phyloP scores from a whole-genome alignment of 331 rosid species.

The Acacia pycnantha region DNA sequence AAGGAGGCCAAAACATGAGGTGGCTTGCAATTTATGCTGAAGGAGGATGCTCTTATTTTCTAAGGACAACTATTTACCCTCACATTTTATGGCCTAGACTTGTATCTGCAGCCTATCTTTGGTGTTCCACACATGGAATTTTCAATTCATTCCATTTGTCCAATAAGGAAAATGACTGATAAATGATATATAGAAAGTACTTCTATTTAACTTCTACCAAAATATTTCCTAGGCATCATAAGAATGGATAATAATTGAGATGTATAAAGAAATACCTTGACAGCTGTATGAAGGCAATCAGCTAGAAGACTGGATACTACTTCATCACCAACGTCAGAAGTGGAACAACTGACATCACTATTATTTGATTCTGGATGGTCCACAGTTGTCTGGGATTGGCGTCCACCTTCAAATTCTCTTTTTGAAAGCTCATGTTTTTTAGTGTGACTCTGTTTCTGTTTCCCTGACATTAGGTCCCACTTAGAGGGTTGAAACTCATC shows the following conservation, averaged over 20 bases:
- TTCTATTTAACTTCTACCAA: background rate
- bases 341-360: slow-evolving; percentile 45
- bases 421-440: slow-evolving; percentile 34
- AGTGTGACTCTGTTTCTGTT: slow-evolving; percentile 42
- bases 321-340: slow-evolving; percentile 43
- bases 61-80: background rate
- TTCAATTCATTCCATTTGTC: background rate
- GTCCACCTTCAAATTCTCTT: slow-evolving; percentile 51
- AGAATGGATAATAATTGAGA: slow-evolving; percentile 15
- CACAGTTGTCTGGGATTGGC: slow-evolving; percentile 50
- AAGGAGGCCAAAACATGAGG: background rate
- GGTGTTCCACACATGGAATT: background rate
- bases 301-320: slow-evolving; percentile 59
- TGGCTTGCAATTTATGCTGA: background rate
- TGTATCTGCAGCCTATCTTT: background rate
- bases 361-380: slow-evolving; percentile 56
- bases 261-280: slow-evolving; percentile 57
- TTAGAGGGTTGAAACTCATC: slow-evolving; percentile 78
- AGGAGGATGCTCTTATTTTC: background rate
- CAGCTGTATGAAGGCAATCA: slow-evolving; percentile 90
- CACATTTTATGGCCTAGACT: background rate
- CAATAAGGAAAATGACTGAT: background rate
- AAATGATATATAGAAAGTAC: background rate
- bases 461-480: slow-evolving; percentile 88
- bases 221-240: slow-evolving; percentile 7